A percentile compares a stretch with the other conserved stretches of the same genome.
Evolutionary conservation across 805 yeast genomes (phyloP).

Genomic region (Cyberlindnera euphorbiiphila): DNA sequence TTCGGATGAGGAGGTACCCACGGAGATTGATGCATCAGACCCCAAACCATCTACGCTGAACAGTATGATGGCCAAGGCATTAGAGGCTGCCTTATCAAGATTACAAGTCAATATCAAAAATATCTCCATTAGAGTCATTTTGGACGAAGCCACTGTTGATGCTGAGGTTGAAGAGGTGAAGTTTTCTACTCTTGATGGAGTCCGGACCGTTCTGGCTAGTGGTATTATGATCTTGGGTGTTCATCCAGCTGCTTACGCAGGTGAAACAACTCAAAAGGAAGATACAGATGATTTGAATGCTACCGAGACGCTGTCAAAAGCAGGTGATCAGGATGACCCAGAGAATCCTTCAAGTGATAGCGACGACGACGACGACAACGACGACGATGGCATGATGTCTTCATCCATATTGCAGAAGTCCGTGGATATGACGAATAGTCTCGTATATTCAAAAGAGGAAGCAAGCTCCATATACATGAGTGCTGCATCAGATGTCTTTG

Average conservation of each 20-base stretch:
- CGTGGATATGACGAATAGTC: constrained; percentile 43
- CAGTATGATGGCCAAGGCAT: constrained; percentile 57
- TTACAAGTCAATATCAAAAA: constrained; percentile 48
- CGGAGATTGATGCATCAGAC: constrained; percentile 16
- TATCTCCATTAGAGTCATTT: constrained; percentile 44
- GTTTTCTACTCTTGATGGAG: constrained; percentile 42
- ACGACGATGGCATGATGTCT: constrained; percentile 30
- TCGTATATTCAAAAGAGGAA: constrained; percentile 63
- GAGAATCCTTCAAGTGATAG: constrained; percentile 18
- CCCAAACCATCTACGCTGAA: constrained; percentile 39
- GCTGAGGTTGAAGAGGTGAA: constrained; percentile 31
- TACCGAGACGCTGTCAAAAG: background rate
- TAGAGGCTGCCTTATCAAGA: constrained; percentile 63
- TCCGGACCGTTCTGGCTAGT: constrained; percentile 36
- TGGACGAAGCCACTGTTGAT: constrained; percentile 40
- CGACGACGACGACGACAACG: constrained; percentile 15
- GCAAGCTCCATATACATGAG: constrained; percentile 78
- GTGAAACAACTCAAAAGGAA: constrained; percentile 8
- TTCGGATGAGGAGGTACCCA: constrained; percentile 16
- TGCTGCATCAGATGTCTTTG: constrained; percentile 56
- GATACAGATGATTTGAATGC: background rate
- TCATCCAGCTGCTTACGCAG: constrained; percentile 35
- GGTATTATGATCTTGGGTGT: constrained; percentile 40
- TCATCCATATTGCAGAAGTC: constrained; percentile 27
- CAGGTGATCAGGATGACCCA: constrained; percentile 24